A percentile compares a stretch with the other conserved stretches of the same genome.
These are phyloP conservation scores for Hericium rajendrae DNA, from an alignment of 768 basidiomycete species.

Conservation along the genomic window DNA sequence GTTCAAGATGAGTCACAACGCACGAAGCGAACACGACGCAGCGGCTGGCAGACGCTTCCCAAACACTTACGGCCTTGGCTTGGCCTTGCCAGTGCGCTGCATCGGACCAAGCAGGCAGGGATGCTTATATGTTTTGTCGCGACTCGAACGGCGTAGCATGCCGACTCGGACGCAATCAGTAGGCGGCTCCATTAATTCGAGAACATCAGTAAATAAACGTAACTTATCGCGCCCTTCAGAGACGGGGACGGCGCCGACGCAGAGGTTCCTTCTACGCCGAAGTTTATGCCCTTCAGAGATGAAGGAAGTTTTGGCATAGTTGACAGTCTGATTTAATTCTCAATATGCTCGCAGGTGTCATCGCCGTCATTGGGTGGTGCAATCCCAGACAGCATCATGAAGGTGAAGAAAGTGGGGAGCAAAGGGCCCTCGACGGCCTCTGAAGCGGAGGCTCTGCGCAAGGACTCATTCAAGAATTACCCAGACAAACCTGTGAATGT, in stretches of 20 bases:
- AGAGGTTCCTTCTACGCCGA: constrained; percentile 33
- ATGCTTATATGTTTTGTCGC: no score
- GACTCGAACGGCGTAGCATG: no score
- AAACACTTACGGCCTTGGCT: no score
- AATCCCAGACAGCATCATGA: constrained; percentile 56
- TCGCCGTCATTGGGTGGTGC: constrained; percentile 22
- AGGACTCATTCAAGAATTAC: constrained; percentile 78
- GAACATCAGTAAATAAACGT: no score
- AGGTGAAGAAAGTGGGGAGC: constrained; percentile 38
- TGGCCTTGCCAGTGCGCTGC: no score
- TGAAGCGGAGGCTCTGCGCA: constrained; percentile 71
- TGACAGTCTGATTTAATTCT: constrained; percentile 15
- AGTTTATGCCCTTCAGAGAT: constrained; percentile 66
- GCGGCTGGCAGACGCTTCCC: no score
- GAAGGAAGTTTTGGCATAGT: constrained; percentile 38
- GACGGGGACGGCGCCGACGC: constrained; percentile 19
- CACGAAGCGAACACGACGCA: no score
- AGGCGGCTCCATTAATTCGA: no score
- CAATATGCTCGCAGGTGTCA: constrained; percentile 6
- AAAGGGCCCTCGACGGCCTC: constrained; percentile 37
- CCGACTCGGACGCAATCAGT: no score
- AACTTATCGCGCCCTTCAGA: no score
- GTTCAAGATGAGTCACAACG: no score
- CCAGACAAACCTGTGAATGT: constrained; percentile 14
- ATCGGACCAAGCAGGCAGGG: no score